Evolutionary conservation across 192 early-diverging fungal species (phyloP), one percentile per base, ranked within the genome.

Genomic region (Gamsiella multidivaricata): DNA sequence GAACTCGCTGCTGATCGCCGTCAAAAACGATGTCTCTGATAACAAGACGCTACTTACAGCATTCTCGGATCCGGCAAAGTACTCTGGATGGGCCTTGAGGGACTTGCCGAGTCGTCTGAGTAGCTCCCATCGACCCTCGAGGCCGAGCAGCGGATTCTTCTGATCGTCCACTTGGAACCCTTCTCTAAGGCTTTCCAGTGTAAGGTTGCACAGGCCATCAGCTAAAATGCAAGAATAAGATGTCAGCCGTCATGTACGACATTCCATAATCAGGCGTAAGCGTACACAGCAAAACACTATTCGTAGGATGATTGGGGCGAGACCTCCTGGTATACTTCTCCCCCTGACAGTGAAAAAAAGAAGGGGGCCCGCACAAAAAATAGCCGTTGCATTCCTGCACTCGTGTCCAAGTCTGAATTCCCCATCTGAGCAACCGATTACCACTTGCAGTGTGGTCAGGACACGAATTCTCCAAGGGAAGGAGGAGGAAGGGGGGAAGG

Each of bases 111-210:
- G 80, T 7, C 86, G 81, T 28, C 86, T 80, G 39, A 96, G 83
- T 12, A 96, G 80, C 49, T 87, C 64, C 39, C 86, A 85, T 26
- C 96, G 93, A 52, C 94, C 94, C 41, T 90, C 87, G 11, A 91
- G 80, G 14, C 94, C 96, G 17, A 93, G 88, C 63, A 98, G 83
- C 15, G 91, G 90, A 65, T 98, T 98, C 23, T 76, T 75, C 17
- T 59, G 29, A 12, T 81, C 83, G 9, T 86, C 80, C 3, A 95
- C 94, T 76, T 98, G 95, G 81, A 97, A 94, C 7, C 93, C 92
- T 15, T 78, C 47, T 12, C 66, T 33, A 14, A 94, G 79, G 17
- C 79, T 74, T 29, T 88, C 79, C 1, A 81, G 49, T 28, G 85
- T 84, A 49, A 93, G 51, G 45, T 69, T 68, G 37, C 69, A 64